Percentiles rank a stretch among this genome's conserved stretches.
phyloP scores from a whole-genome alignment of 139 green algal species.

The Desmodesmus armatus region DNA sequence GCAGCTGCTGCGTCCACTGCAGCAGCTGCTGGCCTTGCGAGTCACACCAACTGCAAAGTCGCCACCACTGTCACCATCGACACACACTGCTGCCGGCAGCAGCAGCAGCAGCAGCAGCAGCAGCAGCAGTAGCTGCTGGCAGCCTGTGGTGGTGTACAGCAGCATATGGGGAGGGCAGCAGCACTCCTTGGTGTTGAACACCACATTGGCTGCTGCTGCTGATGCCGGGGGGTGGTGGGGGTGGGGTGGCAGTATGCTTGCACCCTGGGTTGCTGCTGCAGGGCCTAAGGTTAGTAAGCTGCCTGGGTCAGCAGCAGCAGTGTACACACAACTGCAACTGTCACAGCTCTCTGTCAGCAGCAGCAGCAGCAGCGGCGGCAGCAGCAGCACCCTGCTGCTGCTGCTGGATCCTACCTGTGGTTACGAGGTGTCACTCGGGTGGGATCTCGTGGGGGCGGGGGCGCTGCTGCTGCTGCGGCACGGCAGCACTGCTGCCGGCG shows the following conservation, averaged over 20 bases:
- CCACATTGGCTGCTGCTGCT: constrained; percentile 13
- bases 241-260: background rate
- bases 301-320: background rate
- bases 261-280: constrained; percentile 8
- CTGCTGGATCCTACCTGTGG: constrained; percentile 24
- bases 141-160: constrained; percentile 5
- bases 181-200: constrained; percentile 5
- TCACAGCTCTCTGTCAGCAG: background rate
- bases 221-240: background rate
- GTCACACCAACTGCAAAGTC: background rate
- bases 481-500: constrained; percentile 26
- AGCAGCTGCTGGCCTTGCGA: background rate
- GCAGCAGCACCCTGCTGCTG: background rate
- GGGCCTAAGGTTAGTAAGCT: constrained; percentile 17
- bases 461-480: constrained; percentile 25
- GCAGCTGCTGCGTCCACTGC: constrained; percentile 32
- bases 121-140: background rate
- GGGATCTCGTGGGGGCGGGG: background rate
- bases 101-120: constrained; percentile 25
- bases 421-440: background rate
- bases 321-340: no score
- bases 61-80: no score
- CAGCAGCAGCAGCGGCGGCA: background rate
- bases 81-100: background rate
- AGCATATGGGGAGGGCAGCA: constrained; percentile 9